A percentile compares a stretch with the other conserved stretches of the same genome.
phyloP scores from a whole-genome alignment of 805 yeast genomes.

The Schizosaccharomyces pombe region ASM294v3 CU329670.1:646001-646500 shows the following conservation, averaged over 20 bases:
- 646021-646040: constrained; percentile 95
- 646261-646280: constrained; percentile 85
- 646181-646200: constrained; percentile 79
- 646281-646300: constrained; percentile 78
- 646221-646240: constrained; percentile 63
- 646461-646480: too few species aligned
- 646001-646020: constrained; percentile 85
- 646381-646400: too few species aligned
- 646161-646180: constrained; percentile 67
- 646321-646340: constrained; percentile 88
- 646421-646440: too few species aligned
- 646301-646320: constrained; percentile 96
- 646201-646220: constrained; percentile 79
- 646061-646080: constrained; percentile 77
- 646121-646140: constrained; percentile 86
- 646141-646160: constrained; percentile 93
- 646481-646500: too few species aligned
- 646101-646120: constrained; percentile 77
- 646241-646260: constrained; percentile 81
- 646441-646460: too few species aligned
- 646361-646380: constrained; percentile 43
- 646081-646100: constrained; percentile 89
- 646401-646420: too few species aligned
- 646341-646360: constrained; percentile 88
- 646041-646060: constrained; percentile 77